Base-by-base conservation (phyloP, 371 early-diverging fungal species). In the Zychaea mexicana region DNA sequence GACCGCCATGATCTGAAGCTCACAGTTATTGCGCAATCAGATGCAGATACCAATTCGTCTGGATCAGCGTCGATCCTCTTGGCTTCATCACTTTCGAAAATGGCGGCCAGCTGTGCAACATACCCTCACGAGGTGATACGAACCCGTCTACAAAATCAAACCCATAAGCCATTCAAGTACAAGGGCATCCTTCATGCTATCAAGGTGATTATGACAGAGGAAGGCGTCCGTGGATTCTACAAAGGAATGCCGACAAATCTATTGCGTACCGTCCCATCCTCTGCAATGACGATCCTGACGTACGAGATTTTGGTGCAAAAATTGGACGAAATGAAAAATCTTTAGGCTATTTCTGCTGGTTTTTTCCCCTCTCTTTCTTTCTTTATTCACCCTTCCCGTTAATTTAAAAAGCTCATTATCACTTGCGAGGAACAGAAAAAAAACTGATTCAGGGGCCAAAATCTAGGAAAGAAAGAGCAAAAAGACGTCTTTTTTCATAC, bases 121-220 rank as follows among this genome's bases (percentile, higher is more conserved):
- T 97, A 97, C 72, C 98, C 98, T 13, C 82, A 76, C 52, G 75
- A 87, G 69, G 89, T 92, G 22, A 87, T 96, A 39, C 88, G 96
- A 60, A 95, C 96, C 6, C 87, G 96, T 38, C 80, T 97, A 68
- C 97, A 96, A 72, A 94, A 92, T 49, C 95, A 94, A 70, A 82
- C 89, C 2, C 78, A 65, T 10, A 77, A 81, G 46, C 92, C 90
- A 33, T 87, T 82, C 63, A 89, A 91, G 71, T 95, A 96, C 73
- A 57, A 74, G 6, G 95, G 95, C 17, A 85, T 96, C 30, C 28
- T 88, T 10, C 91, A 95, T 62, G 88, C 94, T 8, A 79, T 88
- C 60, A 72, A 80, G 58, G 67, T 89, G 21, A 94, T 97, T 26
- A 76, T 81, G 22, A 54, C 55, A 4, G 94, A 96, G 66, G 98